Evolutionary conservation across 2,329 filamentous ascomycete genomes (phyloP).

Genomic region (Ophiostoma piceae): DNA sequence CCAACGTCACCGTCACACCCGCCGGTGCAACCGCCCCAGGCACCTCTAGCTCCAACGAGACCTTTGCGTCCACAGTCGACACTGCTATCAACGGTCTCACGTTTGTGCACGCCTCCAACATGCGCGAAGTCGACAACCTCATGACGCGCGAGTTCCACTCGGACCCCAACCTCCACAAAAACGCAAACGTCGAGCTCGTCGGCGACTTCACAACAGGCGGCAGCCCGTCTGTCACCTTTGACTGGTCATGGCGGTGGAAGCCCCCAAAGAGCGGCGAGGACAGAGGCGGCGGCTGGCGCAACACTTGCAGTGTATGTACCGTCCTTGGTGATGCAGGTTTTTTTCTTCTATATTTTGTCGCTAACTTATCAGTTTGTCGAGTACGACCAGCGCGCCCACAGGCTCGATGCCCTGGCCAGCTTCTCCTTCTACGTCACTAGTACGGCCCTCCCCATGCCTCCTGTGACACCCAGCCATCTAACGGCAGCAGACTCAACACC

Average conservation of each 20-base stretch:
- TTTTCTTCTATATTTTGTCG: background rate
- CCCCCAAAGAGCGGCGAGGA: conserved; percentile 79
- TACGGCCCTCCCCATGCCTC: conserved; percentile 33
- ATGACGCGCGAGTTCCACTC: conserved; percentile 94
- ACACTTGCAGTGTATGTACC: conserved; percentile 75
- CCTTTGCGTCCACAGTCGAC: conserved; percentile 46
- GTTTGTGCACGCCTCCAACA: conserved; percentile 81
- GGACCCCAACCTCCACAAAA: conserved; percentile 95
- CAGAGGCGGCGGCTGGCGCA: conserved; percentile 86
- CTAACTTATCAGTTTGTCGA: conserved; percentile 70
- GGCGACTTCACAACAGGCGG: conserved; percentile 84
- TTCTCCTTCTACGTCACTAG: conserved; percentile 96
- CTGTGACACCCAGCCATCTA: conserved; percentile 10
- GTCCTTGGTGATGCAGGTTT: background rate
- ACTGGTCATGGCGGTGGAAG: conserved; percentile 97
- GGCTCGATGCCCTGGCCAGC: conserved; percentile 77
- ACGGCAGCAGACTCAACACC: conserved; percentile 38
- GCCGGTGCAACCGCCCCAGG: conserved; percentile 22
- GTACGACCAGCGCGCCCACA: conserved; percentile 89
- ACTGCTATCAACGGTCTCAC: conserved; percentile 84
- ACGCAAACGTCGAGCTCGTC: conserved; percentile 90
- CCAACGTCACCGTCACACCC: background rate
- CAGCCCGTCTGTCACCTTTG: conserved; percentile 77
- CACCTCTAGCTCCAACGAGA: conserved; percentile 13
- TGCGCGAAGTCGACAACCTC: conserved; percentile 84